Evolutionary conservation across 768 basidiomycete genomes (phyloP), one percentile per base, ranked within the genome.

Genomic region (Naganishia antarctica): DNA sequence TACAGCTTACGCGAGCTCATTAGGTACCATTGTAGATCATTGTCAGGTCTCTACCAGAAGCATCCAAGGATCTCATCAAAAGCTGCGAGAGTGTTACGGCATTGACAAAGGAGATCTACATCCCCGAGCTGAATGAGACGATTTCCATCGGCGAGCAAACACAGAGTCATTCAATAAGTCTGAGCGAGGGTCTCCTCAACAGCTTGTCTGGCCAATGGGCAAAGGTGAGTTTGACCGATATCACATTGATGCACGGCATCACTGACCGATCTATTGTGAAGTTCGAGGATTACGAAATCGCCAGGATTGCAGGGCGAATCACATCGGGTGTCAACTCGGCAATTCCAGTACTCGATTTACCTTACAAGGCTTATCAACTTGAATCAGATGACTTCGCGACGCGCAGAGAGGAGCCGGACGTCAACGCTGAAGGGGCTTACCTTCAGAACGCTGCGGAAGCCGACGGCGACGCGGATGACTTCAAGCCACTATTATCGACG

Each of bases 221-320:
- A 12, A 83, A 87, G 76, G 92, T 94, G 77, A 60, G 89, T 81
- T 46, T 26, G 15, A 50, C 21, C 16, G 26, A 18, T 25, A 32
- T 15, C 15, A 16, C 8, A 45, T 51, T 53, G n/a, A 23, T 16
- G 6, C 2, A 1, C 5, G 25, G 12, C 8, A 18, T 40, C 26
- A 28, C 47, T 44, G 1, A 32, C 11, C 49, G n/a, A 34, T 16
- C 25, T 23, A 26, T 28, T 9, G 37, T 43, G 2, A 71, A 97
- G 92, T 97, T 96, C 74, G 96, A 98, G 72, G 94, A 97, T 75
- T 98, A 92, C 71, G 92, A 98, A 78, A 88, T 99, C 47, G 91
- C 90, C 18, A 93, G 87, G 76, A 86, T 99, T 46, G 85, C 86
- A 23, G 96, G 96, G 23, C 84, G 88, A n/a, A 85, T 98, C 32